These are phyloP conservation scores for Paramyrothecium roridum DNA, from an alignment of 2,329 filamentous ascomycete species.

Conservation along the genomic window DNA sequence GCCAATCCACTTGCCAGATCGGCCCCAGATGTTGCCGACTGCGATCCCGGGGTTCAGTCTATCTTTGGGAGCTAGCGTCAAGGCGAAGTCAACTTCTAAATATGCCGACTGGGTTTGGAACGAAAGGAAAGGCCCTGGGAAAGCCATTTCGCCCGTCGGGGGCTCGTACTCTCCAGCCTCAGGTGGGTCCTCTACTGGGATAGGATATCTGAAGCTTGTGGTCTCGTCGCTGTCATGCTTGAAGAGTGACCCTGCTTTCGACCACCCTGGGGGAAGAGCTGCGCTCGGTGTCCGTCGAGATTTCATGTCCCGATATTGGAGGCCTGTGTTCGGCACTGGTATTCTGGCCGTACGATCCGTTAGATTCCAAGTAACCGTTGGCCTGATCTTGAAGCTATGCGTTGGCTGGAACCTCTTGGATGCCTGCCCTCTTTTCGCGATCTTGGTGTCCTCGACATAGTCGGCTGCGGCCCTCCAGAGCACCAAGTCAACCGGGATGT, in stretches of 20 bases:
- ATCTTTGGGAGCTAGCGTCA: conserved; percentile 30
- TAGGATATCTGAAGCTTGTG: conserved; percentile 38
- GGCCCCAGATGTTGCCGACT: conserved; percentile 38
- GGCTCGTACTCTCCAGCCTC: conserved; percentile 24
- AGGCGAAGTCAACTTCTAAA: conserved; percentile 37
- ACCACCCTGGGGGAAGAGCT: conserved; percentile 36
- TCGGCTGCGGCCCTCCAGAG: conserved; percentile 41
- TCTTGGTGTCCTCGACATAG: conserved; percentile 35
- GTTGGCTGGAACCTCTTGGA: conserved; percentile 31
- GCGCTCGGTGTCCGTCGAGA: conserved; percentile 24
- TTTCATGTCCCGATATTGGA: conserved; percentile 35
- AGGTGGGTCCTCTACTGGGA: conserved; percentile 33
- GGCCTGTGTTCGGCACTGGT: conserved; percentile 31
- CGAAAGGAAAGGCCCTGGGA: conserved; percentile 35
- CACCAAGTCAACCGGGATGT: conserved; percentile 35
- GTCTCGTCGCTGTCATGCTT: conserved; percentile 35
- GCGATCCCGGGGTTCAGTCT: conserved; percentile 35
- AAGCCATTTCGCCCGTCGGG: conserved; percentile 22
- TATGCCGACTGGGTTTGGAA: conserved; percentile 35
- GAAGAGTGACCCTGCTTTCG: conserved; percentile 30
- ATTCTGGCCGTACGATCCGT: conserved; percentile 32
- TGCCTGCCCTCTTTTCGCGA: conserved; percentile 24
- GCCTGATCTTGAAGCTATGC: conserved; percentile 34
- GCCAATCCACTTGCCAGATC: conserved; percentile 34
- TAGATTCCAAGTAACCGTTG: conserved; percentile 35